These are phyloP conservation scores for Metschnikowia arizonensis DNA, from an alignment of 805 yeast species.

Conservation along the genomic window DNA sequence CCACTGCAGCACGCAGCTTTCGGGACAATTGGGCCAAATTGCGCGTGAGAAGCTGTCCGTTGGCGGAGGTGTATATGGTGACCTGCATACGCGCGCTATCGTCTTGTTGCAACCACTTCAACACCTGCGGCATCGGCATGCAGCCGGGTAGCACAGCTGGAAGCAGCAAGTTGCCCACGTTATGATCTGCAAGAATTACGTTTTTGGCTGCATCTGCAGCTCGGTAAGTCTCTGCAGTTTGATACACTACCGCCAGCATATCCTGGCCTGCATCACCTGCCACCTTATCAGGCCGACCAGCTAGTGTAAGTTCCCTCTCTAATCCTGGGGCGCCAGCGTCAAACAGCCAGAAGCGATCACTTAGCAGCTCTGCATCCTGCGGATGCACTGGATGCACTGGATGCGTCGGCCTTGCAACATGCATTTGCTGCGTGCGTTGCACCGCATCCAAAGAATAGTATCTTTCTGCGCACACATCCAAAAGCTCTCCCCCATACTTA, in stretches of 20 bases:
- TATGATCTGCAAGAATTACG: slow-evolving; percentile 14
- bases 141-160: slow-evolving; percentile 51
- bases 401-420: too few relatives aligned
- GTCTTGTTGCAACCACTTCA: slow-evolving; percentile 25
- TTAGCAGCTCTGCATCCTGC: neutral
- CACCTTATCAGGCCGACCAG: neutral
- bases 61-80: slow-evolving; percentile 12
- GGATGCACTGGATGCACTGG: neutral
- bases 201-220: slow-evolving; percentile 19
- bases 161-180: slow-evolving; percentile 15
- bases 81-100: slow-evolving; percentile 6
- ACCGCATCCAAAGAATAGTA: slow-evolving; percentile 39
- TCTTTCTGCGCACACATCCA: slow-evolving; percentile 49
- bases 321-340: slow-evolving; percentile 1
- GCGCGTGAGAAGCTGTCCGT: slow-evolving; percentile 20
- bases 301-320: neutral
- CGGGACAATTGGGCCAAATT: slow-evolving; percentile 22
- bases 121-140: slow-evolving; percentile 44
- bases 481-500: slow-evolving; percentile 69
- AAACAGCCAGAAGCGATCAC: slow-evolving; percentile 3
- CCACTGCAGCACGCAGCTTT: slow-evolving; percentile 24
- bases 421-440: slow-evolving; percentile 6
- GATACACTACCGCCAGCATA: slow-evolving; percentile 5
- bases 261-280: slow-evolving; percentile 1
- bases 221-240: slow-evolving; percentile 8